These are phyloP conservation scores for Chaetomiaceae sp. DNA, from an alignment of 2,329 filamentous ascomycete genomes.

Conservation along the genomic window DNA sequence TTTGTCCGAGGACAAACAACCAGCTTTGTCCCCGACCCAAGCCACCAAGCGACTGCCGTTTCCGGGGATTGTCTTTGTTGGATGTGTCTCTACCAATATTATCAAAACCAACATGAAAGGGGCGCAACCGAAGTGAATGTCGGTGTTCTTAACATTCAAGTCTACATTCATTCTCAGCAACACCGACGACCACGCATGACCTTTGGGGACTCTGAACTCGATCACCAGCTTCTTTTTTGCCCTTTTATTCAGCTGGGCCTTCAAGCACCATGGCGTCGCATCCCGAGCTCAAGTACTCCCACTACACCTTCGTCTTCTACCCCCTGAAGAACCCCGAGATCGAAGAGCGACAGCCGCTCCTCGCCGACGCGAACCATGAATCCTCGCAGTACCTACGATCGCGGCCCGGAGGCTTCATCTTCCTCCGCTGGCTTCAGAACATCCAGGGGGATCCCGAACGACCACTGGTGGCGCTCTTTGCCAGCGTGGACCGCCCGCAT, in stretches of 20 bases:
- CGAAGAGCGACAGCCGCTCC: not conserved
- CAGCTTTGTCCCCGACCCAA: no score
- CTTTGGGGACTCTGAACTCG: no score
- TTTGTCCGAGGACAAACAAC: no score
- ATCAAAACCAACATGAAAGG: no score
- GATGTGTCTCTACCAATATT: no score
- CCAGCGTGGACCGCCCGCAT: slow-evolving; percentile 6
- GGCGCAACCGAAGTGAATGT: no score
- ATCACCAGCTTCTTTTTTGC: no score
- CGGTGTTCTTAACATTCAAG: not conserved
- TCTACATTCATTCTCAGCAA: no score
- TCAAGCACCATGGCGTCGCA: not conserved
- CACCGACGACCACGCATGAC: no score
- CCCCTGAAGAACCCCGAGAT: slow-evolving; percentile 3
- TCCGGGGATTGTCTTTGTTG: no score
- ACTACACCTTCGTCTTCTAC: slow-evolving; percentile 2
- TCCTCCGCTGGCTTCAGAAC: slow-evolving; percentile 1
- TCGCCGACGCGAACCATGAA: not conserved
- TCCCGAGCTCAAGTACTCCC: not conserved
- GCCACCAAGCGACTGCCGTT: no score
- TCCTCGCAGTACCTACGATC: slow-evolving; percentile 1
- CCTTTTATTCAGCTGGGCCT: no score
- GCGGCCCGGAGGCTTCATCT: slow-evolving; percentile 3
- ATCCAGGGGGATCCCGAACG: not conserved
- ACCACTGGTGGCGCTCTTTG: slow-evolving; percentile 7